Percentiles rank a stretch among this genome's conserved stretches.
These are phyloP conservation scores for Gossypium armourianum DNA, from an alignment of 441 rosid species.

Conservation along the genomic window DNA sequence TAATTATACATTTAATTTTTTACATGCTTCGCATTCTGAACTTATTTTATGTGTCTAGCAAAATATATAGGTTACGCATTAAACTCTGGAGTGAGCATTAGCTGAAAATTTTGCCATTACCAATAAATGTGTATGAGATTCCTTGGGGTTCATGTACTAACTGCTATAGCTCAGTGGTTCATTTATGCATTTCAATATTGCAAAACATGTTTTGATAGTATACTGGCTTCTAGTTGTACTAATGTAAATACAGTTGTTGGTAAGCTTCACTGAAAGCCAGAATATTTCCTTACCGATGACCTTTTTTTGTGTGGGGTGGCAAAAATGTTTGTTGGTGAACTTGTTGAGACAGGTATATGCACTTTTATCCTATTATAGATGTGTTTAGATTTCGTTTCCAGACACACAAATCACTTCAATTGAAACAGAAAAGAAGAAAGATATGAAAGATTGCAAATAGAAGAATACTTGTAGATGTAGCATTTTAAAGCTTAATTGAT, in stretches of 20 bases:
- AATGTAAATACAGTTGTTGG: constrained; percentile 44
- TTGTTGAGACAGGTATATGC: constrained; percentile 64
- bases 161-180: background rate
- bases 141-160: background rate
- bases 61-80: background rate
- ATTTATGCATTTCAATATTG: background rate
- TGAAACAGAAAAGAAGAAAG: background rate
- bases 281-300: constrained; percentile 61
- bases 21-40: background rate
- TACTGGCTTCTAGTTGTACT: background rate
- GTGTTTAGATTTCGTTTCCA: background rate
- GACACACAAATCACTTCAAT: background rate
- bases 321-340: constrained; percentile 92
- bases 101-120: background rate
- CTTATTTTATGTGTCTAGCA: background rate
- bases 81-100: background rate
- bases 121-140: background rate
- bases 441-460: background rate
- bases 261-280: constrained; percentile 63
- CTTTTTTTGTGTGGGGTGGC: constrained; percentile 70
- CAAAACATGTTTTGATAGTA: background rate
- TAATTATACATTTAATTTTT: background rate
- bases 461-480: background rate
- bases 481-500: background rate
- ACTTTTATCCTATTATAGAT: background rate